Conservation (phyloP, 495 filamentous ascomycete species). For the Aspergillus ellipticus region DNA sequence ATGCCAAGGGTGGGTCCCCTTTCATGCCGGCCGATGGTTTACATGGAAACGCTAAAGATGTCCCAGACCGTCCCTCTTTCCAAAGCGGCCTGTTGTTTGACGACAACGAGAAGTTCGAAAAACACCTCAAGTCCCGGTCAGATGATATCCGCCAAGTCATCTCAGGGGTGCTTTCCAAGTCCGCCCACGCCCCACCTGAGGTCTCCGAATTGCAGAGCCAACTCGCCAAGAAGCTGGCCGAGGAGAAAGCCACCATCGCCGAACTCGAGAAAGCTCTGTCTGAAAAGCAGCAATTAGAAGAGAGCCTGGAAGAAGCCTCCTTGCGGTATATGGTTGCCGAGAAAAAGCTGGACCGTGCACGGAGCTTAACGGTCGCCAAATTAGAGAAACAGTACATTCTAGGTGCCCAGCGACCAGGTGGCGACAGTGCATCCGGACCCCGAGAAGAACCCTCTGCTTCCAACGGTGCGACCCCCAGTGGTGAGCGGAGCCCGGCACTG, state of each 20-base stretch:
- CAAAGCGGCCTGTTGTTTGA: conserved; percentile 34
- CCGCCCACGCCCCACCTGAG: conserved; percentile 51
- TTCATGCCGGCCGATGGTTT: neutral
- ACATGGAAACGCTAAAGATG: conserved; percentile 16
- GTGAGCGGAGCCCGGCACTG: conserved; percentile 51
- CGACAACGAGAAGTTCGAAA: conserved; percentile 60
- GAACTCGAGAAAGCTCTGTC: conserved; percentile 71
- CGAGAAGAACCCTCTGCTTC: conserved; percentile 48
- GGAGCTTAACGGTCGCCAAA: conserved; percentile 85
- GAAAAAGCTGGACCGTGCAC: conserved; percentile 83
- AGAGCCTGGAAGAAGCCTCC: conserved; percentile 79
- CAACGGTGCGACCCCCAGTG: conserved; percentile 52
- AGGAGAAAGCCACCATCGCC: conserved; percentile 73
- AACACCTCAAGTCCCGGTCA: conserved; percentile 64
- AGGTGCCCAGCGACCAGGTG: conserved; percentile 49
- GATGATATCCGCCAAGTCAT: conserved; percentile 60
- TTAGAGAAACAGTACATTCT: conserved; percentile 84
- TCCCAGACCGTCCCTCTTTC: conserved; percentile 23
- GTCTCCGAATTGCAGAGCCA: conserved; percentile 67
- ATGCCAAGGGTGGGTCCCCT: conserved; percentile 51
- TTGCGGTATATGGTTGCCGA: conserved; percentile 91
- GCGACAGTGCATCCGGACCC: conserved; percentile 51
- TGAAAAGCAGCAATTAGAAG: conserved; percentile 80
- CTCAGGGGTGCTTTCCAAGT: conserved; percentile 49
- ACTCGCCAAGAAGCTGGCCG: conserved; percentile 67